Conservation (phyloP, 2,329 filamentous ascomycete species). For the Coniochaeta pulveracea region DNA sequence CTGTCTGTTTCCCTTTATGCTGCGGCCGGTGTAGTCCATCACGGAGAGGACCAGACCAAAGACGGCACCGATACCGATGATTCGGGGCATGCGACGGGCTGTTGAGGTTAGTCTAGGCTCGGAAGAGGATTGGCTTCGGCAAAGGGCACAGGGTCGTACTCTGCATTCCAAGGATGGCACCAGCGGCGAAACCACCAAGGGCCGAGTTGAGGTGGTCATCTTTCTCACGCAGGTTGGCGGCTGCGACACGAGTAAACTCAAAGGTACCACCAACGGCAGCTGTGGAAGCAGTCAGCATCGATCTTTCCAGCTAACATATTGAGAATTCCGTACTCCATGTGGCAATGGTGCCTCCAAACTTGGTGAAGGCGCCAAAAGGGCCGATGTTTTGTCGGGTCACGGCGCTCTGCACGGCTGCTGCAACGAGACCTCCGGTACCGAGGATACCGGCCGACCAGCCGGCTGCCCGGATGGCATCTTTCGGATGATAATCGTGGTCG, state of each 20-base stretch:
- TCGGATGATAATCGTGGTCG: conserved; percentile 20
- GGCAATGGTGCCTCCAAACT: conserved; percentile 60
- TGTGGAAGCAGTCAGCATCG: conserved; percentile 19
- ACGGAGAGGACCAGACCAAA: conserved; percentile 47
- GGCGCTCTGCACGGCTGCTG: conserved; percentile 63
- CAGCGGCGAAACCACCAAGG: conserved; percentile 66
- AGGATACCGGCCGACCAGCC: conserved; percentile 43
- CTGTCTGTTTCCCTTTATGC: conserved; percentile 32
- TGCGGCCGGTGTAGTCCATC: conserved; percentile 58
- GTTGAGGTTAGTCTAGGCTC: conserved; percentile 1
- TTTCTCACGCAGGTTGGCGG: conserved; percentile 77
- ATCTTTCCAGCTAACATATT: background rate
- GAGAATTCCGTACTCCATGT: conserved; percentile 53
- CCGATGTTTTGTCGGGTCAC: conserved; percentile 74
- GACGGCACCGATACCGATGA: conserved; percentile 53
- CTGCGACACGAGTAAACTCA: conserved; percentile 63
- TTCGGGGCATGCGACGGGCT: conserved; percentile 57
- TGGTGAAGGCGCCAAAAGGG: conserved; percentile 68
- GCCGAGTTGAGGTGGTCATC: conserved; percentile 68
- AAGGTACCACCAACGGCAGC: conserved; percentile 66
- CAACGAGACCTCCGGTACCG: conserved; percentile 45
- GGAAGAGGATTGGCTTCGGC: background rate
- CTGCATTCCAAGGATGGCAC: conserved; percentile 59
- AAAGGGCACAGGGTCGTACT: conserved; percentile 38
- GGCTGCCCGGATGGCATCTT: conserved; percentile 47